Percentiles rank a stretch among this genome's conserved stretches.
phyloP scores from a whole-genome alignment of 2,329 filamentous ascomycete genomes.

The Beauveria rudraprayagi region DNA sequence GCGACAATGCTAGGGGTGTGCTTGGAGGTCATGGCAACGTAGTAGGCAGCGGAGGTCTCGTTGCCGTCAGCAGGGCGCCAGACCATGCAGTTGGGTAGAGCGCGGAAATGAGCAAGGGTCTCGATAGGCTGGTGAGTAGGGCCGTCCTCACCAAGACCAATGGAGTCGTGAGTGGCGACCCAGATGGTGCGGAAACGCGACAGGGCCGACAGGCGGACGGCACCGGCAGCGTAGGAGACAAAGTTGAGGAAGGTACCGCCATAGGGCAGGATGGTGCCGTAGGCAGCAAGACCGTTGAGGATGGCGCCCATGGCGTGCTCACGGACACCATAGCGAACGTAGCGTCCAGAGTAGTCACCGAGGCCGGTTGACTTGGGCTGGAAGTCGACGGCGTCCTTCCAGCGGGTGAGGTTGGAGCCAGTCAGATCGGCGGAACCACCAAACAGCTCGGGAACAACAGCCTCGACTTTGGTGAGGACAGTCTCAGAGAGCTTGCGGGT shows the following conservation, averaged over 20 bases:
- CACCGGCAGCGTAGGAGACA: slow-evolving; percentile 92
- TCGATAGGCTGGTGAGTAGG: slow-evolving; percentile 99
- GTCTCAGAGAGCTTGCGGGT: slow-evolving; percentile 95
- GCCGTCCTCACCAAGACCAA: slow-evolving; percentile 96
- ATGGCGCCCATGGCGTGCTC: slow-evolving; percentile 90
- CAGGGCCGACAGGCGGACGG: slow-evolving; percentile 87
- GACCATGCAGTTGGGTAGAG: slow-evolving; percentile 97
- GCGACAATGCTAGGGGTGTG: slow-evolving; percentile 88
- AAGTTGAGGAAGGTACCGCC: slow-evolving; percentile 99
- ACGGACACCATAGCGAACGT: slow-evolving; percentile 86
- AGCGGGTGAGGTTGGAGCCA: slow-evolving; percentile 96
- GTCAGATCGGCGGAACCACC: slow-evolving; percentile 97
- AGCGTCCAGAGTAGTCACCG: slow-evolving; percentile 84
- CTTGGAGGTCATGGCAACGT: slow-evolving; percentile 83
- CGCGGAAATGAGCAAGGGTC: slow-evolving; percentile 96
- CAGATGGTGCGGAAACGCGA: slow-evolving; percentile 88
- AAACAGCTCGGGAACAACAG: slow-evolving; percentile 76
- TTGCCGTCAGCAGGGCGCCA: slow-evolving; percentile 98
- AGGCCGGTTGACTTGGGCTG: slow-evolving; percentile 81
- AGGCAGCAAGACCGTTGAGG: slow-evolving; percentile 91
- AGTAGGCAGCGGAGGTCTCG: slow-evolving; percentile 97
- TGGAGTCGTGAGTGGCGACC: slow-evolving; percentile 97
- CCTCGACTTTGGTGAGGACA: slow-evolving; percentile 81
- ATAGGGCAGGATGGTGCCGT: slow-evolving; percentile 90
- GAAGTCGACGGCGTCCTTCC: slow-evolving; percentile 97